A percentile compares a stretch with the other conserved stretches of the same genome.
Conservation (phyloP, 768 basidiomycete species). For the Inosperma sp. region DNA sequence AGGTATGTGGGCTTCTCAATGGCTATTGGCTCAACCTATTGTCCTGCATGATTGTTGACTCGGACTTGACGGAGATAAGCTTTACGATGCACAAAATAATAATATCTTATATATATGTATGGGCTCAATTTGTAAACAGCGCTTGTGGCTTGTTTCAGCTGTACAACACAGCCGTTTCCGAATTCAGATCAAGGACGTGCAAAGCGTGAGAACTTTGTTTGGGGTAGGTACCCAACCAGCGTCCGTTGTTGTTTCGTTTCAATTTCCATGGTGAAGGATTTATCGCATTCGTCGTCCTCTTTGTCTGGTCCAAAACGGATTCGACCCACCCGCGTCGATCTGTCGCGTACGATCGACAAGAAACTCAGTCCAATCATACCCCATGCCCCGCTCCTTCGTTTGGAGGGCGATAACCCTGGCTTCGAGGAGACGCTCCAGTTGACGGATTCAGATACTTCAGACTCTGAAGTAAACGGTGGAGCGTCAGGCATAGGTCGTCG, state of each 20-base stretch:
- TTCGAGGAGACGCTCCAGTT: slow-evolving; percentile 39
- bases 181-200: too few species aligned
- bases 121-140: too few species aligned
- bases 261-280: slow-evolving; percentile 18
- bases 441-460: slow-evolving; percentile 35
- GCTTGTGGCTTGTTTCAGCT: too few species aligned
- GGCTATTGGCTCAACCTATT: too few species aligned
- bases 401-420: slow-evolving; percentile 34
- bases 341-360: slow-evolving; percentile 34
- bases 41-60: too few species aligned
- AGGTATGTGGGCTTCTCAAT: too few species aligned
- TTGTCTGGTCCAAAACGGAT: slow-evolving; percentile 36
- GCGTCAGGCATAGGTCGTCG: slow-evolving; percentile 26
- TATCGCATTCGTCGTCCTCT: slow-evolving; percentile 11
- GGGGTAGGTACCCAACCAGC: too few species aligned
- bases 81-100: too few species aligned
- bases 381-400: slow-evolving; percentile 31
- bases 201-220: too few species aligned
- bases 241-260: background rate
- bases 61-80: too few species aligned
- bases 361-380: slow-evolving; percentile 30
- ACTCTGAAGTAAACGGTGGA: slow-evolving; percentile 8
- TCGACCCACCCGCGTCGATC: slow-evolving; percentile 50
- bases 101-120: too few species aligned
- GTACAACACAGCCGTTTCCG: too few species aligned